Conservation (phyloP, 176 grass and related monocot species). For the Oryza australiensis region DNA sequence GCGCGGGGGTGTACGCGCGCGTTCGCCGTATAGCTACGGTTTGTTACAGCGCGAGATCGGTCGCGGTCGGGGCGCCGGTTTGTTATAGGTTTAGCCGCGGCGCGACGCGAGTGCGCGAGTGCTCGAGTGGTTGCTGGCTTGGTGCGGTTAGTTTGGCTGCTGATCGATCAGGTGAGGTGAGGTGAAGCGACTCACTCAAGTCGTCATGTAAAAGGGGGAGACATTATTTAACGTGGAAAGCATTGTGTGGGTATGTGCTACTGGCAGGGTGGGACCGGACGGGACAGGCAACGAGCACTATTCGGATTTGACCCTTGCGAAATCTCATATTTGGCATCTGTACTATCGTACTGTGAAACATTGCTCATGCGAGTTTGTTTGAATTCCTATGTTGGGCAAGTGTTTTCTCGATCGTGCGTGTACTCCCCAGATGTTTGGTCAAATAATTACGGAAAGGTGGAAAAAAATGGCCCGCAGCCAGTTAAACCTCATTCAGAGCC, state of each 20-base stretch:
- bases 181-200: not conserved
- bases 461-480: no score
- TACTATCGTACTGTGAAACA: not conserved
- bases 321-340: not conserved
- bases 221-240: slow-evolving; percentile 43
- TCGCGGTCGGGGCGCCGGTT: slow-evolving; percentile 3
- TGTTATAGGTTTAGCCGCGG: slow-evolving; percentile 34
- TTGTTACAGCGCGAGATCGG: not conserved
- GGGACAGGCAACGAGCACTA: not conserved
- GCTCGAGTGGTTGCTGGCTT: not conserved
- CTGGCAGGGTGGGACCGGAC: slow-evolving; percentile 19
- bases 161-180: slow-evolving; percentile 9
- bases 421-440: not conserved
- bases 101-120: not conserved
- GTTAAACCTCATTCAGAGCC: no score
- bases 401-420: not conserved
- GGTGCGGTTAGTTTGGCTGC: slow-evolving; percentile 26
- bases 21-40: not conserved
- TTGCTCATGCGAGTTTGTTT: not conserved
- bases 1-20: not conserved
- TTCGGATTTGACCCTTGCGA: not conserved
- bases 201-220: not conserved
- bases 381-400: not conserved
- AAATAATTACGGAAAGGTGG: no score
- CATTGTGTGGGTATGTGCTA: slow-evolving; percentile 36